A percentile compares a stretch with the other conserved stretches of the same genome.
Evolutionary conservation across 768 basidiomycete species (phyloP).

Genomic region (Tremella yokohamensis): DNA sequence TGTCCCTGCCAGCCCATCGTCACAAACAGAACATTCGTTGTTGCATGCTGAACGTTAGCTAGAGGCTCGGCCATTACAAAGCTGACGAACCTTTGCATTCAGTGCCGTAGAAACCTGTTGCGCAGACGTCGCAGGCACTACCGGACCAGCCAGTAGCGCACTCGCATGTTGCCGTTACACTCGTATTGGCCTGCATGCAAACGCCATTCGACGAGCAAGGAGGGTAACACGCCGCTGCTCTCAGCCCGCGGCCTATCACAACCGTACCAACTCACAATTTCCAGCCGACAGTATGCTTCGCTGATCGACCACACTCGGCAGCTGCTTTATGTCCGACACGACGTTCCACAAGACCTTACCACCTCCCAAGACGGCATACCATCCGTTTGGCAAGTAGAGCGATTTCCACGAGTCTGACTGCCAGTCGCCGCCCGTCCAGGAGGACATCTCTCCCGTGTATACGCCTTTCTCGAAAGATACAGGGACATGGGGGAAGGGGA

Average conservation of each 20-base stretch:
- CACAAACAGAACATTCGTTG: conserved; percentile 34
- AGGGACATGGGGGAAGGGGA: conserved; percentile 22
- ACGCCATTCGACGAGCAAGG: conserved; percentile 37
- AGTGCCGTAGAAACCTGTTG: conserved; percentile 31
- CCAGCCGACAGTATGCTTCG: conserved; percentile 18
- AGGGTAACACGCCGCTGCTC: conserved; percentile 30
- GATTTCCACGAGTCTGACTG: conserved; percentile 21
- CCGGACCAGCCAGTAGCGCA: conserved; percentile 45
- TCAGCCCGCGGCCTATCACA: neutral
- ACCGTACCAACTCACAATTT: conserved; percentile 20
- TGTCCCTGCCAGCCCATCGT: conserved; percentile 41
- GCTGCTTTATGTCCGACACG: conserved; percentile 21
- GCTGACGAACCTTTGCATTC: conserved; percentile 27
- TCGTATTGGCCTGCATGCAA: conserved; percentile 19
- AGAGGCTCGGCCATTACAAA: neutral
- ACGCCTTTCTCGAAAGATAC: conserved; percentile 13
- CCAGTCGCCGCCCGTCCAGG: conserved; percentile 14
- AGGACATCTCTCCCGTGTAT: conserved; percentile 14
- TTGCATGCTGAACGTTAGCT: conserved; percentile 32
- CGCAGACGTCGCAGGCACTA: conserved; percentile 35
- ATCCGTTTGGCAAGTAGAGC: conserved; percentile 30
- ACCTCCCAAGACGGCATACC: conserved; percentile 28
- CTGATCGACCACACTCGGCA: conserved; percentile 14
- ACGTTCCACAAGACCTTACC: conserved; percentile 37
- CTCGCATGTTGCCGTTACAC: conserved; percentile 18